phyloP scores from a whole-genome alignment of 163 green algal genomes.

The Scenedesmus sp. region DNA sequence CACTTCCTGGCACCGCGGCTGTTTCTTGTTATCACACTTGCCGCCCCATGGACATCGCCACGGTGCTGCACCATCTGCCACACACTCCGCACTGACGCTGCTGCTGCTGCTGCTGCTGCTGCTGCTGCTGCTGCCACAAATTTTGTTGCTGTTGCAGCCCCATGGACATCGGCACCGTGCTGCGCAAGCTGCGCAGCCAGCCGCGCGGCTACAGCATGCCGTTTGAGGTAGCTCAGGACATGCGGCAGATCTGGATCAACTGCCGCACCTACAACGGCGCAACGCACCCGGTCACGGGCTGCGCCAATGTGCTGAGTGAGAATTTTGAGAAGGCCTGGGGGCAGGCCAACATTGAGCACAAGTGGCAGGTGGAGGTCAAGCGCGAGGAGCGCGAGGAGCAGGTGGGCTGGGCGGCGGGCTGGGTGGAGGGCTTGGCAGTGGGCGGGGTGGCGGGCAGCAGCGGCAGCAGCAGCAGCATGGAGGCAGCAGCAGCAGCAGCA shows the following conservation, averaged over 20 bases:
- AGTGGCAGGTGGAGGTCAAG: slow-evolving; percentile 43
- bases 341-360: slow-evolving; percentile 44
- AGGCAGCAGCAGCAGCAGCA: background rate
- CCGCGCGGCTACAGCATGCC: slow-evolving; percentile 69
- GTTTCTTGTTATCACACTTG: too few species aligned
- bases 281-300: background rate
- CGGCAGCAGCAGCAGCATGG: background rate
- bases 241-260: slow-evolving; percentile 69
- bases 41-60: too few species aligned
- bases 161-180: slow-evolving; percentile 92
- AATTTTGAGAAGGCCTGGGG: slow-evolving; percentile 55
- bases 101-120: too few species aligned
- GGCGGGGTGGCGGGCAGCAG: background rate
- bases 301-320: slow-evolving; percentile 31
- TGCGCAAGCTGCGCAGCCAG: slow-evolving; percentile 59
- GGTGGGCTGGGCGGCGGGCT: background rate
- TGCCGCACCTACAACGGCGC: slow-evolving; percentile 49
- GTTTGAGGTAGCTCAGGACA: slow-evolving; percentile 80
- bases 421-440: background rate
- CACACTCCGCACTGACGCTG: background rate
- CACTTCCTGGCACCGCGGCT: too few species aligned
- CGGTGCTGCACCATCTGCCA: background rate
- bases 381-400: slow-evolving; percentile 40
- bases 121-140: background rate
- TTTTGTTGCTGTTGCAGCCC: slow-evolving; percentile 57